Base-by-base conservation (phyloP, 192 early-diverging fungal species). In the Chytriomyces confervae region DNA sequence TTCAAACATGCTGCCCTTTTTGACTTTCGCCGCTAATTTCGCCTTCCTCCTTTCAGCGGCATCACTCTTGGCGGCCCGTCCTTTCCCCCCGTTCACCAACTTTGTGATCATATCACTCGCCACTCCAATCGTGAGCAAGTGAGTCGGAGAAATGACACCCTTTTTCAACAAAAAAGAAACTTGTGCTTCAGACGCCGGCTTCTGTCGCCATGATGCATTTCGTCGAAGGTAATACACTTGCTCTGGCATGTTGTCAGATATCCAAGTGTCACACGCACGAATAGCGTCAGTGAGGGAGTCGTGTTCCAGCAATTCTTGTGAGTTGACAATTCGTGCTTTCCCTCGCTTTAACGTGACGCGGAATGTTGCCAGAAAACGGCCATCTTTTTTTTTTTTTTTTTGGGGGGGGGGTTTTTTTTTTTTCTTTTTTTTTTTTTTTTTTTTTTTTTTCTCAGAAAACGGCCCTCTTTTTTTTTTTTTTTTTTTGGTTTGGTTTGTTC, bases 91-190 rank as follows among this genome's bases (percentile, higher is more conserved):
- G 64, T 86, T 82, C 1, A 77, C 82, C 46, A 91, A 50, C 16
- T 85, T 81, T 24, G 87, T 84, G 51, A 94, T 89, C 61, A 96
- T 65, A 78, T 94, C 91, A 63, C 90, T 85, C 0, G 93, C 94
- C 36, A 86, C 86, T 9, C 93, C 94, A 46, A 91, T 91, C 0
- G 85, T 91, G 57, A 89, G 6, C 48, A 67, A 20, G 1, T 29
- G 13, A 7, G 13, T 8, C 16, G 9, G 43, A 9, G 7, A 18
- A 6, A 70, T 49, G 0, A 62, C n/a, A 6, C 84, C 89, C 16
- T 80, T 60, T 29, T 80, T 76, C 4, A 48, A 44, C 27, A 96
- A 79, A 20, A 84, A 72, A 9, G 61, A 50, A 8, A 86, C 60
- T 81, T 95, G 93, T 20, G 77, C 72, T 2, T 69, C 43, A 1